phyloP scores from a whole-genome alignment of 192 early-diverging fungal species.

The Coemansia sp. region DNA sequence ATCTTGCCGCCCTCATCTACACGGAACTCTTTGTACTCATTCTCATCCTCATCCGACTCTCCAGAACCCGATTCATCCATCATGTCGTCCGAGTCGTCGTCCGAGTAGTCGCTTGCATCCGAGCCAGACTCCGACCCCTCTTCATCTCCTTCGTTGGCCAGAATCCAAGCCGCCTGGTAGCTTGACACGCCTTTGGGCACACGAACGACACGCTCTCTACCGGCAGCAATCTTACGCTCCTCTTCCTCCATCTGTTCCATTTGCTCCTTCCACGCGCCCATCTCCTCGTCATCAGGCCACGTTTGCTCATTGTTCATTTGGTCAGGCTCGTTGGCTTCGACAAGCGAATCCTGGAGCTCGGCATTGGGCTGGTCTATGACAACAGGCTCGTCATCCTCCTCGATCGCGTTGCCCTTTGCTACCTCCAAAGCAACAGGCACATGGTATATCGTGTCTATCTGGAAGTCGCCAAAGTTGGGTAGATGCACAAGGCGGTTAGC shows the following conservation, averaged over 20 bases:
- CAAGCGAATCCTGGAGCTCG: slow-evolving; percentile 74
- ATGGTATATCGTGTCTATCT: slow-evolving; percentile 68
- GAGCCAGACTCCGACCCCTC: slow-evolving; percentile 50
- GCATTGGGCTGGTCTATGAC: slow-evolving; percentile 72
- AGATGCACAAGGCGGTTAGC: slow-evolving; percentile 92
- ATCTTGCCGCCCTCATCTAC: neutral
- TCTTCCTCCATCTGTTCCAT: slow-evolving; percentile 51
- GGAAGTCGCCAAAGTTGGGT: slow-evolving; percentile 93
- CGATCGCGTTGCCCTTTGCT: slow-evolving; percentile 34
- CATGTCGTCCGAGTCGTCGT: slow-evolving; percentile 50
- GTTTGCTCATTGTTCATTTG: slow-evolving; percentile 93
- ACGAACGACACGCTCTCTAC: slow-evolving; percentile 57
- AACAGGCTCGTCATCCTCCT: slow-evolving; percentile 33
- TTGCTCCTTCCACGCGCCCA: slow-evolving; percentile 70
- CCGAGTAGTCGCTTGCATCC: slow-evolving; percentile 45
- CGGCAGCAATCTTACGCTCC: slow-evolving; percentile 11
- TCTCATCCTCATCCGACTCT: slow-evolving; percentile 43
- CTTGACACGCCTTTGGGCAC: slow-evolving; percentile 95
- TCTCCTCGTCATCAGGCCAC: slow-evolving; percentile 97
- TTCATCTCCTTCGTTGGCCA: slow-evolving; percentile 72
- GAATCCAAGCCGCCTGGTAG: slow-evolving; percentile 98
- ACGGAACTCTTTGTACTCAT: slow-evolving; percentile 14
- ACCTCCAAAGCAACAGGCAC: slow-evolving; percentile 36
- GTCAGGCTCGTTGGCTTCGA: slow-evolving; percentile 85
- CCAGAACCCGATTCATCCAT: slow-evolving; percentile 23